Conservation (phyloP, 2,329 filamentous ascomycete genomes). For the Phyllosticta citrichinensis region DNA sequence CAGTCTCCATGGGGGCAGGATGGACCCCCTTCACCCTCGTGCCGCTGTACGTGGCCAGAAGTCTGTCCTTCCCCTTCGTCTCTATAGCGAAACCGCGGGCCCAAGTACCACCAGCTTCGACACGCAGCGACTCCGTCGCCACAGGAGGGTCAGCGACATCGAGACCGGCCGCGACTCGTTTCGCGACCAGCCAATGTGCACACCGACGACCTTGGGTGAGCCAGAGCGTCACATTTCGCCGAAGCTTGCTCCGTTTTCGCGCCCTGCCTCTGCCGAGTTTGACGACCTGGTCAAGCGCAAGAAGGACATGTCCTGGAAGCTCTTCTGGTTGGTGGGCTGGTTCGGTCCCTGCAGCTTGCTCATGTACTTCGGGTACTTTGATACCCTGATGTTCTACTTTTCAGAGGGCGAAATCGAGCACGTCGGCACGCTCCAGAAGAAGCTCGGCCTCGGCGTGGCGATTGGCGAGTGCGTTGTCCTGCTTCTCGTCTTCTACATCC, state of each 20-base stretch:
- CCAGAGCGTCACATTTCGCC: not conserved
- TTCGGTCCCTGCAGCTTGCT: conserved; percentile 1
- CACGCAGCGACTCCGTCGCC: not conserved
- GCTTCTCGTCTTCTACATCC: not conserved
- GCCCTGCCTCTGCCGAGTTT: not conserved
- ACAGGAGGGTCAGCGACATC: not conserved
- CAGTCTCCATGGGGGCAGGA: not conserved
- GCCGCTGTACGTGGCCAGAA: not conserved
- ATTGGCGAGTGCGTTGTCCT: not conserved
- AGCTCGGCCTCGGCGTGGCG: not conserved
- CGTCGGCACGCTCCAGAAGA: conserved; percentile 2
- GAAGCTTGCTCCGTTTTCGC: not conserved
- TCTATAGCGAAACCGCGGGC: not conserved
- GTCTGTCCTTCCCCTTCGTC: not conserved
- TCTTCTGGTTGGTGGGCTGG: conserved; percentile 1
- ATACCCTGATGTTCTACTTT: conserved; percentile 5
- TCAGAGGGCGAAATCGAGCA: not conserved
- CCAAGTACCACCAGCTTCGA: not conserved
- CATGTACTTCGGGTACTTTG: not conserved
- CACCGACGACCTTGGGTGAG: not conserved
- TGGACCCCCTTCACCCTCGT: not conserved
- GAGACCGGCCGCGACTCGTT: not conserved
- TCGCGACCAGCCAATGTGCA: not conserved
- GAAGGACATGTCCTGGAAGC: not conserved
- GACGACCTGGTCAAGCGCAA: not conserved